These are phyloP conservation scores for Solanum sejunctum DNA, from an alignment of 257 asterid genomes.

Conservation along the genomic window DNA sequence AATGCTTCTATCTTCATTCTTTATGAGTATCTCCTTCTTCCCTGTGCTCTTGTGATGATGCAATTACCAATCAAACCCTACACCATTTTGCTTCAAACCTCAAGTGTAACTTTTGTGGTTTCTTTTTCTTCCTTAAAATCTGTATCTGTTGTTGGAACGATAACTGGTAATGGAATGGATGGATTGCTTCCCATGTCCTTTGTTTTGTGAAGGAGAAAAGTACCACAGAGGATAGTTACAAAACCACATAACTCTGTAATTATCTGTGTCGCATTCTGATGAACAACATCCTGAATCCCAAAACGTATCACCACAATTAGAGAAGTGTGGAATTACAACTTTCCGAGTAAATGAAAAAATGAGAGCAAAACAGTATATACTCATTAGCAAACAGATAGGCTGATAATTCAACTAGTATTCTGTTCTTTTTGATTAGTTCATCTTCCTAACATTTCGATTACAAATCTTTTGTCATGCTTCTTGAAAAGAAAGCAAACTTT, in stretches of 20 bases:
- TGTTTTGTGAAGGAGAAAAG: slow-evolving; percentile 81
- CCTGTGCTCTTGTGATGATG: not conserved
- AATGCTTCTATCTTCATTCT: not conserved
- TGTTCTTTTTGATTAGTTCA: not conserved
- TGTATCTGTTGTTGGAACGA: not conserved
- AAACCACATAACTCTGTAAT: slow-evolving; percentile 62
- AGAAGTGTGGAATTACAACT: not conserved
- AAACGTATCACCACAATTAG: not conserved
- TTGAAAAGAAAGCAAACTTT: not conserved
- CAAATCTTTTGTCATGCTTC: not conserved
- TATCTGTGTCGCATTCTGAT: slow-evolving; percentile 45
- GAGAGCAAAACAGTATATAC: not conserved
- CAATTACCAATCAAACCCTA: not conserved
- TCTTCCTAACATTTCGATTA: not conserved
- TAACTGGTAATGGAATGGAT: not conserved
- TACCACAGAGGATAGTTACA: slow-evolving; percentile 63
- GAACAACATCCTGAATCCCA: slow-evolving; percentile 51
- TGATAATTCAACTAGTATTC: not conserved
- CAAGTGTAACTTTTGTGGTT: not conserved
- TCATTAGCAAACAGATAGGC: not conserved
- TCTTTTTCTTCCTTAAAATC: not conserved
- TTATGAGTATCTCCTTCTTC: not conserved
- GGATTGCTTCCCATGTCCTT: slow-evolving; percentile 52
- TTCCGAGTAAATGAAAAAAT: not conserved
- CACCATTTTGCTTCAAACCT: not conserved